These are phyloP conservation scores for Neocatenulostroma microsporum DNA, from an alignment of 2,329 filamentous ascomycete species.

Conservation along the genomic window DNA sequence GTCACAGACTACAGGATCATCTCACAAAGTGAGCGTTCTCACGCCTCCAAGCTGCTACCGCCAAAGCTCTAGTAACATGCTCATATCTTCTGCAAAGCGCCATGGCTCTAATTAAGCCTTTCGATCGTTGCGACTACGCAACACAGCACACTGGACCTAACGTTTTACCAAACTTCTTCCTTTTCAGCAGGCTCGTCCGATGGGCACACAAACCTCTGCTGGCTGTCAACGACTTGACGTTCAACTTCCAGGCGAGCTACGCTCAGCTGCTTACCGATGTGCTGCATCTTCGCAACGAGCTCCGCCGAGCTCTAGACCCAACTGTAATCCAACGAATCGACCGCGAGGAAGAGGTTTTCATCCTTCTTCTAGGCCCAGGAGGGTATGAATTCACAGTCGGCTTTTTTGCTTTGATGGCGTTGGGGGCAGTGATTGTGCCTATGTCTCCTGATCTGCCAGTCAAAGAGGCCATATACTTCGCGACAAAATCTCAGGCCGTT, in stretches of 20 bases:
- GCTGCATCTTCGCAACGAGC: constrained; percentile 34
- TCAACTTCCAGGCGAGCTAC: constrained; percentile 32
- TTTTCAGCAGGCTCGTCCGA: constrained; percentile 37
- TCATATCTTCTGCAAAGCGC: too few relatives aligned
- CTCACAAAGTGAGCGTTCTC: too few relatives aligned
- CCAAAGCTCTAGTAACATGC: too few relatives aligned
- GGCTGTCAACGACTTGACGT: constrained; percentile 35
- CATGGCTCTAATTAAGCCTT: too few relatives aligned
- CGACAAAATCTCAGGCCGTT: constrained; percentile 33
- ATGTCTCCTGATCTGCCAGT: constrained; percentile 36
- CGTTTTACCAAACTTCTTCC: constrained; percentile 26
- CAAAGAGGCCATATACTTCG: constrained; percentile 40
- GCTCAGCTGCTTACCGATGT: constrained; percentile 40
- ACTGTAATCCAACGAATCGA: constrained; percentile 24
- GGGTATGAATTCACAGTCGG: constrained; percentile 45
- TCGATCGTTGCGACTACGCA: constrained; percentile 12
- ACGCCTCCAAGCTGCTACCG: too few relatives aligned
- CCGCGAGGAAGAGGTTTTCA: constrained; percentile 34
- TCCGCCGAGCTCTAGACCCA: constrained; percentile 27
- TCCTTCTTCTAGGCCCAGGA: constrained; percentile 39
- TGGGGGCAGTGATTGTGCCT: constrained; percentile 42
- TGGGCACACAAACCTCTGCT: constrained; percentile 31
- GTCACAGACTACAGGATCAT: too few relatives aligned
- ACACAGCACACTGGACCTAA: constrained; percentile 15
- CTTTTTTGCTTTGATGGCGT: constrained; percentile 40